These are phyloP conservation scores for Helenozyma rhizophorensis DNA, from an alignment of 805 yeast species.

Conservation along the genomic window DNA sequence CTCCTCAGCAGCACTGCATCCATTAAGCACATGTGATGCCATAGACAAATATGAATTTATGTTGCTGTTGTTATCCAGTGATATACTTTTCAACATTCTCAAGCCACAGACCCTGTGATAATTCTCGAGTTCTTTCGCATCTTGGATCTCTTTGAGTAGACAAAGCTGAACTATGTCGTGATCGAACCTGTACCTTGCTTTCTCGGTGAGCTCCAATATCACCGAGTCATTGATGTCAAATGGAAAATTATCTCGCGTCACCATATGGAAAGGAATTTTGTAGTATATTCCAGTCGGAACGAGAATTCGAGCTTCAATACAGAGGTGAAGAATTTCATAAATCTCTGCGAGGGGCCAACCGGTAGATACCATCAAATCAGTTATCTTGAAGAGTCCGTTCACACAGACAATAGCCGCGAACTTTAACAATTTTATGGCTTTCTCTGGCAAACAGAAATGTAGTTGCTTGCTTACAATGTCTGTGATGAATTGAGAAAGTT, in stretches of 20 bases:
- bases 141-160: conserved; percentile 23
- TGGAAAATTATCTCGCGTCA: conserved; percentile 22
- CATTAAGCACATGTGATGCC: conserved; percentile 37
- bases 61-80: conserved; percentile 12
- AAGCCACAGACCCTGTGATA: conserved; percentile 41
- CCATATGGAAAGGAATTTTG: conserved; percentile 44
- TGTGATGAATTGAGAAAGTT: neutral
- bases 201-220: conserved; percentile 31
- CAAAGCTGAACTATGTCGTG: conserved; percentile 39
- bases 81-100: conserved; percentile 26
- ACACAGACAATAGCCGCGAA: conserved; percentile 40
- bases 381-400: conserved; percentile 31
- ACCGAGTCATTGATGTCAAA: conserved; percentile 25
- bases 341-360: conserved; percentile 29
- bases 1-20: conserved; percentile 26
- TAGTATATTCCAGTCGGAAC: conserved; percentile 39
- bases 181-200: conserved; percentile 33
- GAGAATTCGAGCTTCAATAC: conserved; percentile 29
- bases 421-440: conserved; percentile 23
- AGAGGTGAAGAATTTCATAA: conserved; percentile 27
- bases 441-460: conserved; percentile 14
- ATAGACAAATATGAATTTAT: conserved; percentile 27
- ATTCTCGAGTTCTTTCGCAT: conserved; percentile 21
- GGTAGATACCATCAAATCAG: conserved; percentile 37
- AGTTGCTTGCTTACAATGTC: conserved; percentile 19